Base-by-base conservation (phyloP, 768 basidiomycete species). In the Lactifluus piperatus region DNA sequence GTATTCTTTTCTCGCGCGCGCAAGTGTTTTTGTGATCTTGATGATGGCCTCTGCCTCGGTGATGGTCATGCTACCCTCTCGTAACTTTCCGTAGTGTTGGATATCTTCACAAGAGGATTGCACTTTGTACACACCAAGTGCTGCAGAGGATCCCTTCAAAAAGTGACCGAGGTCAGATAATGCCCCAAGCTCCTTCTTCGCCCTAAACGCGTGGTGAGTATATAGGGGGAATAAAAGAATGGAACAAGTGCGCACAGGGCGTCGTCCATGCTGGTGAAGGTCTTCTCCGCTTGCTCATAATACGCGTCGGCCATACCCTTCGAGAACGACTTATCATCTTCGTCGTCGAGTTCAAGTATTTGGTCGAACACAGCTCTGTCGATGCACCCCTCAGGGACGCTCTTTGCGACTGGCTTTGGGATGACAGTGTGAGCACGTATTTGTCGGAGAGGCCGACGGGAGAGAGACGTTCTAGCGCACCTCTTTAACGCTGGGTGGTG, bases 61-160 rank as follows among this genome's bases (percentile, higher is more conserved):
- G 22, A 65, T 18, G 20, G 10, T 24, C 29, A 18, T 10, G 1
- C 0, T 13, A 11, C 7, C 41, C 27, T 65, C 62, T 50, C 24
- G 43, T 45, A 50, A 36, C 5, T 54, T 18, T n/a, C 64, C 64
- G 66, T 85, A 86, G 71, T 94, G 83, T 73, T 98, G 94, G 67
- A 98, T 94, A 72, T 81, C 80, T 71, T 92, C 93, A 76, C 95
- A 97, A 26, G 86, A 84, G 16, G 74, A 79, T 70, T 91, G 87
- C 53, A 99, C 94, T 63, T 81, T 81, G 58, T 74, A 73, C 30
- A 94, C 81, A 27, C 97, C 95, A 46, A 99, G 79, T 2, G 94
- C 91, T 29, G 94, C 94, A 13, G 94, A 95, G 2, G 94, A 97
- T 48, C 95, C 95, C 72, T 98, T 99, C 69, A 98, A 83, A 74